Evolutionary conservation across 2,329 filamentous ascomycete genomes (phyloP).

Genomic region (Calcarisporium arbuscula): DNA sequence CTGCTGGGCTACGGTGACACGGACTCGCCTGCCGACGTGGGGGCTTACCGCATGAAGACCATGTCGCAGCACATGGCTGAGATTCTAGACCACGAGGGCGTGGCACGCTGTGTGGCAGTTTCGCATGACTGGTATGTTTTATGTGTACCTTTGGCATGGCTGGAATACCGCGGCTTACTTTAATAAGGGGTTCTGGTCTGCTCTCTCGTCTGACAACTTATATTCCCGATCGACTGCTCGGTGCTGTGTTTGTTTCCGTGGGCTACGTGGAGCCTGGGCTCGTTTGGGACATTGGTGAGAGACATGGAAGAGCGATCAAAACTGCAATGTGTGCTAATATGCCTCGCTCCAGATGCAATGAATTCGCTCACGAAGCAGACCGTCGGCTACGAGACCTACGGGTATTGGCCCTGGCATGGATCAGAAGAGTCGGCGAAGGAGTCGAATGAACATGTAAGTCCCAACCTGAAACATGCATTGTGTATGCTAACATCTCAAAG

Average conservation of each 20-base stretch:
- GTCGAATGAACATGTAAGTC: too few species aligned
- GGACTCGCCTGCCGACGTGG: constrained; percentile 10
- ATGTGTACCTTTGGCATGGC: constrained; percentile 11
- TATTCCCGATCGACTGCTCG: not conserved
- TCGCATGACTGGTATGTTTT: constrained; percentile 14
- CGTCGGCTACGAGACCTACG: not conserved
- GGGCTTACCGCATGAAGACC: constrained; percentile 10
- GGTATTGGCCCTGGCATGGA: too few species aligned
- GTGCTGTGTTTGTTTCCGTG: not conserved
- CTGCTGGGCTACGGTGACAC: constrained; percentile 16
- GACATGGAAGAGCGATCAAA: not conserved
- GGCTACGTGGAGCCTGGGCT: constrained; percentile 1
- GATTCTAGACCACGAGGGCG: constrained; percentile 8
- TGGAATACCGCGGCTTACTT: constrained; percentile 8
- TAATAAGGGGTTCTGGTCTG: constrained; percentile 9
- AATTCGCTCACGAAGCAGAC: not conserved
- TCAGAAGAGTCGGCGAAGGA: too few species aligned
- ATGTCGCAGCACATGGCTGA: constrained; percentile 10
- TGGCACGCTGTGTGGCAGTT: constrained; percentile 10
- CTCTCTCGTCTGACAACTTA: not conserved
- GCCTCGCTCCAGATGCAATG: not conserved
- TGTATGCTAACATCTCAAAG: not conserved
- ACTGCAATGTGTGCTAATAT: not conserved
- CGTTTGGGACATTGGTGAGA: not conserved
- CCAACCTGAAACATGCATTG: too few species aligned